A percentile compares a stretch with the other conserved stretches of the same genome.
Evolutionary conservation across 108 stramenopile species (phyloP).

Genomic region (Nitzschia palea): DNA sequence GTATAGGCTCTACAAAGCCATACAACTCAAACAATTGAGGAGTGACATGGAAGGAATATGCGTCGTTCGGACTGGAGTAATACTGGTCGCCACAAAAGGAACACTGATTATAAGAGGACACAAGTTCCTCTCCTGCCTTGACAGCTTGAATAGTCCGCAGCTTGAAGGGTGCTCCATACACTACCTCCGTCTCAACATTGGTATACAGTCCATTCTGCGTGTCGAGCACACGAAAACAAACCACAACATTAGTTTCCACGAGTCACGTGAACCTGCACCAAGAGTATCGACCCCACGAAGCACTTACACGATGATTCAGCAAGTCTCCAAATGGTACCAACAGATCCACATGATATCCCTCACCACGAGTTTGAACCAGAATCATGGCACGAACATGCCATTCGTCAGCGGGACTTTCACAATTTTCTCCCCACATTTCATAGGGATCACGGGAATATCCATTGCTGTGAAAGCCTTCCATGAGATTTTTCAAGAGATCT

Average conservation of each 20-base stretch:
- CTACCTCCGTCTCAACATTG: neutral
- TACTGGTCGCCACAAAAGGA: neutral
- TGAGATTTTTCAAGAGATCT: neutral
- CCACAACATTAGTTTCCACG: neutral
- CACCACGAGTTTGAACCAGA: neutral
- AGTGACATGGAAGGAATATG: neutral
- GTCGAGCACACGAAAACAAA: neutral
- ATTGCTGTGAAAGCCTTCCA: neutral
- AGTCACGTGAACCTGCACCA: too few relatives aligned
- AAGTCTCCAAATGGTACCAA: constrained; percentile 5
- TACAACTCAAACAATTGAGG: constrained; percentile 12
- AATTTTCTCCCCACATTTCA: neutral
- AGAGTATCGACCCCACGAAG: neutral
- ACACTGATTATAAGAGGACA: constrained; percentile 4
- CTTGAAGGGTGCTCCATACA: neutral
- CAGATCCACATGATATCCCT: neutral
- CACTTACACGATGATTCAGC: constrained; percentile 1
- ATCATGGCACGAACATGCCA: neutral
- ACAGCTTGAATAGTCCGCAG: neutral
- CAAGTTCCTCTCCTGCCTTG: neutral
- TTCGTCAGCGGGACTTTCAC: neutral
- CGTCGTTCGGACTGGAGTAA: neutral
- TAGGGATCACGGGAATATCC: neutral
- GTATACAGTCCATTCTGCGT: neutral
- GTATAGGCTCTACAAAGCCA: constrained; percentile 8